Percentiles rank a stretch among this genome's conserved stretches.
phyloP scores from a whole-genome alignment of 805 yeast species.

The Kodamaea fukazawae region DNA sequence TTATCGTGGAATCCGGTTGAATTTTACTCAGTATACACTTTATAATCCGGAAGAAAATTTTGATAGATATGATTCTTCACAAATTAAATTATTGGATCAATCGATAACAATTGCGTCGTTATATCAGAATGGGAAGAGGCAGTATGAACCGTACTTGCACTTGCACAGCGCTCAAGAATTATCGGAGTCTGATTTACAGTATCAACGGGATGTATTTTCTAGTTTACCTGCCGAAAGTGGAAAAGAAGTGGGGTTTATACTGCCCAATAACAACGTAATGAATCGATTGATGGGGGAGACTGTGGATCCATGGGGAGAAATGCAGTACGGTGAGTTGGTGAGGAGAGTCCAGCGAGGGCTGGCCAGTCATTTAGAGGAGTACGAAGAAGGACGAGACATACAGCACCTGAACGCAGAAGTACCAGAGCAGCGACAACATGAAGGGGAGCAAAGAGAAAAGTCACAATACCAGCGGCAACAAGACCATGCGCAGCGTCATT shows the following conservation, averaged over 20 bases:
- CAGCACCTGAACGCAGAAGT: no score
- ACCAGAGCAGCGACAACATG: not conserved
- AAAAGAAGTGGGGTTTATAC: no score
- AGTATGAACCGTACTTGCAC: slow-evolving; percentile 31
- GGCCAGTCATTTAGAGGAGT: no score
- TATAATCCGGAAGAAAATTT: slow-evolving; percentile 28
- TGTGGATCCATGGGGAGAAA: no score
- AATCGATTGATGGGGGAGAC: no score
- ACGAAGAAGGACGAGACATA: no score
- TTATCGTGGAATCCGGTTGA: slow-evolving; percentile 45
- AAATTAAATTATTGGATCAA: slow-evolving; percentile 37
- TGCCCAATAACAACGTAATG: no score
- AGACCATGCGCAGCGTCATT: not conserved
- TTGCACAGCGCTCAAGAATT: slow-evolving; percentile 32
- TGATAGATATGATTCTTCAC: not conserved
- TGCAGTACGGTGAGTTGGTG: no score
- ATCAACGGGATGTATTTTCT: slow-evolving; percentile 21
- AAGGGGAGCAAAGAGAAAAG: no score
- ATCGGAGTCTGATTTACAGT: slow-evolving; percentile 29
- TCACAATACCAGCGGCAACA: not conserved
- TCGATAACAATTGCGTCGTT: slow-evolving; percentile 41
- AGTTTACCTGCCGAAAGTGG: slow-evolving; percentile 13
- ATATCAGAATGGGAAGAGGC: slow-evolving; percentile 32
- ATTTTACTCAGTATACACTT: slow-evolving; percentile 42
- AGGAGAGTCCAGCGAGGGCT: no score